Evolutionary conservation across 768 basidiomycete genomes (phyloP).

Genomic region (Suillus luteus): DNA sequence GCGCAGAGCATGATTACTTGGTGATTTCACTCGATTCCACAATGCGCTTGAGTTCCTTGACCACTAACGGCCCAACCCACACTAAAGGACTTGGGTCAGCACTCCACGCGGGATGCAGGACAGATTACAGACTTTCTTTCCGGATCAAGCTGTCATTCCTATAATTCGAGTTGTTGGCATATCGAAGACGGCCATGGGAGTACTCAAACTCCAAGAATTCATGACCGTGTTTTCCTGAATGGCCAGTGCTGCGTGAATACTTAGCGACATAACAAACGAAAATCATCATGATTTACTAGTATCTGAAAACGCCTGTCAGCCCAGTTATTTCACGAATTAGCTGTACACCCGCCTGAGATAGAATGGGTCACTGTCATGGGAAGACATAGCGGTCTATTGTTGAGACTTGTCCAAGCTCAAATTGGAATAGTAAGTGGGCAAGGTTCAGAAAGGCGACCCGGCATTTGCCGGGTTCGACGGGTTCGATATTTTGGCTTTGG

Average conservation of each 20-base stretch:
- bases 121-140: slow-evolving; percentile 83
- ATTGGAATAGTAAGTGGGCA: background rate
- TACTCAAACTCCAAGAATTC: slow-evolving; percentile 99
- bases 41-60: slow-evolving; percentile 93
- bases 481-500: slow-evolving; percentile 7
- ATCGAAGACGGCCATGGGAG: slow-evolving; percentile 92
- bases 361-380: slow-evolving; percentile 71
- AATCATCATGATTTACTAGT: slow-evolving; percentile 44
- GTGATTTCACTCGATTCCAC: slow-evolving; percentile 92
- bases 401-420: background rate
- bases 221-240: slow-evolving; percentile 96
- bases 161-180: slow-evolving; percentile 99
- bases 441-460: slow-evolving; percentile 12
- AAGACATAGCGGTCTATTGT: slow-evolving; percentile 14
- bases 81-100: slow-evolving; percentile 48
- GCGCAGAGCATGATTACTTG: slow-evolving; percentile 53
- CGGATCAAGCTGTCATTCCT: slow-evolving; percentile 96
- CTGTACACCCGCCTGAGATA: slow-evolving; percentile 60
- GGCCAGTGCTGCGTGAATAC: slow-evolving; percentile 60
- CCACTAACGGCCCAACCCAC: slow-evolving; percentile 91
- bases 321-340: slow-evolving; percentile 19
- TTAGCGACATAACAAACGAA: slow-evolving; percentile 10
- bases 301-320: slow-evolving; percentile 37
- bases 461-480: slow-evolving; percentile 22
- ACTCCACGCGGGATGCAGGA: background rate